Evolutionary conservation across 805 yeast genomes (phyloP).

Genomic region (Saccharomycopsis javanensis): DNA sequence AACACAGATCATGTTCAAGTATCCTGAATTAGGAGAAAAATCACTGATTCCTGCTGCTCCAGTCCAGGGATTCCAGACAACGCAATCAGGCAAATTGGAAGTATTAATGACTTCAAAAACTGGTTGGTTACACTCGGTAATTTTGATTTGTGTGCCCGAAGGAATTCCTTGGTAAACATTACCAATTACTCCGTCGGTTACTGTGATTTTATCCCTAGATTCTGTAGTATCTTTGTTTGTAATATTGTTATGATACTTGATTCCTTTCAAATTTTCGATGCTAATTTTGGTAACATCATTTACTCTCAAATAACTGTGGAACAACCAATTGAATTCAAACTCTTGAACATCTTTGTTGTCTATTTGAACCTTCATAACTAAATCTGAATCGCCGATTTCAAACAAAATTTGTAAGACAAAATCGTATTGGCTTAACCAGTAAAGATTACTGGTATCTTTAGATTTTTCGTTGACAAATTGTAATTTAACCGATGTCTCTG

Average conservation of each 20-base stretch:
- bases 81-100: constrained; percentile 50
- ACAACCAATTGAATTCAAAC: constrained; percentile 86
- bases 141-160: constrained; percentile 58
- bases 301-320: constrained; percentile 79
- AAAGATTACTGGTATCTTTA: constrained; percentile 55
- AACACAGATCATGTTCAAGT: constrained; percentile 79
- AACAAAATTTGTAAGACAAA: constrained; percentile 71
- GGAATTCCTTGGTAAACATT: constrained; percentile 65
- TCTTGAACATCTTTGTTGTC: constrained; percentile 53
- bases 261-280: constrained; percentile 71
- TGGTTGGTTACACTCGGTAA: constrained; percentile 40
- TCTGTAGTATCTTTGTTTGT: constrained; percentile 51
- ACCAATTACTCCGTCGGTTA: constrained; percentile 69
- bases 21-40: constrained; percentile 80
- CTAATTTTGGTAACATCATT: constrained; percentile 68
- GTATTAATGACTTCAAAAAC: neutral
- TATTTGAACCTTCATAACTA: constrained; percentile 66
- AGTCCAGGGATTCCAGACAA: constrained; percentile 98
- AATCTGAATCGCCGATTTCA: constrained; percentile 43
- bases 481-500: constrained; percentile 43
- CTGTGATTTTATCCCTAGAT: constrained; percentile 27
- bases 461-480: constrained; percentile 94
- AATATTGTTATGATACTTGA: constrained; percentile 69
- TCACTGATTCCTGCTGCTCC: constrained; percentile 74
- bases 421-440: constrained; percentile 53